Evolutionary conservation across 139 green algal species (phyloP), one percentile per base, ranked within the genome.

Genomic region (Parachlorella kessleri): DNA sequence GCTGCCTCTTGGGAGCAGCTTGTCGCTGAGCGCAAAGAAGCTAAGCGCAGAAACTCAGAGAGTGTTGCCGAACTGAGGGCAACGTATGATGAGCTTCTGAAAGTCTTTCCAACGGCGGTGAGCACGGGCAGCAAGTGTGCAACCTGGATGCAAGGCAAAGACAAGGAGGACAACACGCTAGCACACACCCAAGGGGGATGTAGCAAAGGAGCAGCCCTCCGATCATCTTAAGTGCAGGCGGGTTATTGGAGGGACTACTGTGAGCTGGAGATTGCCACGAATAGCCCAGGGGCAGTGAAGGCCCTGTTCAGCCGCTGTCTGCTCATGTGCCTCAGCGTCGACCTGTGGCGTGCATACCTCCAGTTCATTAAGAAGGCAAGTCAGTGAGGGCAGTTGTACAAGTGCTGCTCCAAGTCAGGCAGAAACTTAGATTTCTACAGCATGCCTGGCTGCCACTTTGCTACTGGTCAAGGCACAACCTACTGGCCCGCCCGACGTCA

Each of bases 281-380:
- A 69, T 63, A 82, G 87, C 23, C 54, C 80, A 9, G 75, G 71
- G 38, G 74, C 55, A 28, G 88, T 90, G 10, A 95, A 94, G 74
- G 53, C 35, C 28, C 79, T 98, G 14, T 98, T 98, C 76, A 87
- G 87, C 55, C 88, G 91, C 66, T 97, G 93, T 81, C 84, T 98
- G 42, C 87, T 98, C 35, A 71, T 70, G 40, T 95, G 90, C 75
- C 92, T 84, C 10, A 86, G 75, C 53, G 71, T 96, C 36, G 92
- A 95, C 35, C 89, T 98, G 1, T 97, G 92, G 89, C 78, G 79
- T 10, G 84, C 85, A 1, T 98, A 98, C 87, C 83, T 98, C 30
- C 78, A 74, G 53, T 96, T 96, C 83, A 97, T 98, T 32, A 89
- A 88, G 48, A 85, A 63, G 77, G 77, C 71, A 87, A 40, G 91